Base-by-base conservation (phyloP, 2,329 filamentous ascomycete genomes). In the Bipolaris bicolor region DNA sequence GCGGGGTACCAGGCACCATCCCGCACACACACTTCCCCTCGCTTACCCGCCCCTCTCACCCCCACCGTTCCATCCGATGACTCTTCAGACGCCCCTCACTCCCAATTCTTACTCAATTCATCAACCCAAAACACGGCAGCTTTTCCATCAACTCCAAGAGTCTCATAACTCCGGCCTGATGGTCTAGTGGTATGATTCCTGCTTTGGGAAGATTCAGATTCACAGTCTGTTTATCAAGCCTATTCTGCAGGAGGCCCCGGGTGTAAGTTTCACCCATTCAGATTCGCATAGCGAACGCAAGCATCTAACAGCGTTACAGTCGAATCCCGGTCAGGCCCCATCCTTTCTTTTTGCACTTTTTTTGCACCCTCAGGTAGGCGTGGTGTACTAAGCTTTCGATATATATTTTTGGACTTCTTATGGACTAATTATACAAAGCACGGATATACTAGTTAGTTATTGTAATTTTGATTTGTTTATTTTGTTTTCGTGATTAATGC, bases 241-340 rank as follows among this genome's bases (percentile, higher is more conserved):
- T 62, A 61, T 58, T 65, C 61, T 68, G 66, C 66, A 66, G 61
- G 66, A 69, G 68, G 67, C 62, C 67, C 67, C 68, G 67, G 63
- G 66, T 70, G 63, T 65, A 65, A 63, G 63, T 57, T 59, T 13
- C 63, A 65, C 33, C 52, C 63, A 60, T 46, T 24, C 31, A 49
- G 63, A 40, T 62, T 65, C 61, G 51, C 33, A 4, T n/a, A 13
- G 1, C 34, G 5, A 53, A 39, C 40, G 40, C 43, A 6, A 6
- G 36, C 43, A 40, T 49, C 63, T 65, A 65, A 65, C 37, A 49
- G 45, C 49, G 54, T 46, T 44, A 40, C 39, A 65, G 63, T 71
- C 67, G 62, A 71, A 65, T 67, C 68, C 62, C 67, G 67, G 68
- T 62, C 59, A 66, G 63, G 64, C 67, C 68, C 66, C 53, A 58